Base-by-base conservation (phyloP, 768 basidiomycete genomes). In the Xanthoconium purpureum region DNA sequence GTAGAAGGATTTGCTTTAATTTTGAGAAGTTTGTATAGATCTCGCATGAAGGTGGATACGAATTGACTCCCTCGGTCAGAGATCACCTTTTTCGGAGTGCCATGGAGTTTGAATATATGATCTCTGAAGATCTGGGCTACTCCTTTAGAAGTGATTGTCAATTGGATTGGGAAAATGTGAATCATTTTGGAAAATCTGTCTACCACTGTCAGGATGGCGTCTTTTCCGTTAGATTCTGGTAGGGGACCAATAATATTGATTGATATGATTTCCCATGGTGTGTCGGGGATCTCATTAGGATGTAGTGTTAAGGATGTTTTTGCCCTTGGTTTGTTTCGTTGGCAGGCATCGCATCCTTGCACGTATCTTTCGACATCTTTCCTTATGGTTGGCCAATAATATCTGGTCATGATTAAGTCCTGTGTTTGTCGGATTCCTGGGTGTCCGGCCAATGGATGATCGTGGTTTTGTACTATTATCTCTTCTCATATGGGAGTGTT, bases 111-210 rank as follows among this genome's bases (percentile, higher is more conserved):
- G 13, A 30, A 45, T 4, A 45, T 17, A 29, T 45, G 13, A 10
- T 70, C 60, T 1, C 55, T 29, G 32, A 56, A 70, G 0, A 66
- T 47, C 2, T 37, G 17, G 3, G 73, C 69, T 2, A 61, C 17
- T 1, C 65, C 46, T 6, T 61, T 63, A 20, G 59, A 50, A 0
- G 63, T 59, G 3, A 45, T 43, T 29, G 12, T 15, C 2, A 9
- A 29, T 4, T 29, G 5, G 9, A 30, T 13, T 1, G 68, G 68
- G 5, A 71, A 36, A 1, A 66, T 12, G 0, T 63, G 48, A 0
- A 62, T 32, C 55, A 59, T 61, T 28, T 66, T 66, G 0, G 56
- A 32, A 15, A 66, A 56, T 0, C 24, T 18, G 24, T 63, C 62
- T 0, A 65, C 48, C 3, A 63, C 24, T 1, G 52, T 38, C 0